phyloP scores from a whole-genome alignment of 2,329 filamentous ascomycete species.

The Sporothrix brasiliensis region DNA sequence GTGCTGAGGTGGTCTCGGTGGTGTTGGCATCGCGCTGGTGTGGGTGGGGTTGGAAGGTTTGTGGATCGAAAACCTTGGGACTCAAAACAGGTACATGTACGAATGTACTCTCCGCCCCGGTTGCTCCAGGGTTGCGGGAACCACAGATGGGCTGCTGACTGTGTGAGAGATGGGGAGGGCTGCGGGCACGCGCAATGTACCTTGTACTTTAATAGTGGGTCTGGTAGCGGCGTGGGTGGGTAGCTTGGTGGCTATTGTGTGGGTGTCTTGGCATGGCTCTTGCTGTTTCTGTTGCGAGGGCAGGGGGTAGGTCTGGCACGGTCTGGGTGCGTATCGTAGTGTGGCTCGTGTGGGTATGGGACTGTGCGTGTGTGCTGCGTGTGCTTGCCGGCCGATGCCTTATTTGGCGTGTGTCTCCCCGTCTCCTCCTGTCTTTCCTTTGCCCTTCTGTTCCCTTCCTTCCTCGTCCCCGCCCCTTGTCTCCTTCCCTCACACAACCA shows the following conservation, averaged over 20 bases:
- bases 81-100: constrained; percentile 33
- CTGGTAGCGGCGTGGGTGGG: constrained; percentile 21
- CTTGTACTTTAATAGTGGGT: constrained; percentile 23
- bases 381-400: constrained; percentile 26
- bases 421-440: background rate
- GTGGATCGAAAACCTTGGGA: constrained; percentile 34
- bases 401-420: background rate
- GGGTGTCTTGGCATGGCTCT: constrained; percentile 7
- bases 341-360: background rate
- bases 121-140: constrained; percentile 35
- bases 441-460: background rate
- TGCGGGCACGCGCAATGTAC: constrained; percentile 28
- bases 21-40: constrained; percentile 9
- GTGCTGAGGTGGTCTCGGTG: constrained; percentile 10
- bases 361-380: constrained; percentile 21
- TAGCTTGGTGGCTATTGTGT: constrained; percentile 23
- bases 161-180: constrained; percentile 24
- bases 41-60: constrained; percentile 23
- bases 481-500: constrained; percentile 4
- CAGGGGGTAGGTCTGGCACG: background rate
- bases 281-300: background rate
- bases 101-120: constrained; percentile 31
- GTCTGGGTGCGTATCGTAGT: background rate
- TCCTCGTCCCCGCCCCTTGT: constrained; percentile 6
- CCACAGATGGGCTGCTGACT: constrained; percentile 28